Conservation (phyloP, 176 grass and related monocot genomes). For the Microstegium vimineum region DNA sequence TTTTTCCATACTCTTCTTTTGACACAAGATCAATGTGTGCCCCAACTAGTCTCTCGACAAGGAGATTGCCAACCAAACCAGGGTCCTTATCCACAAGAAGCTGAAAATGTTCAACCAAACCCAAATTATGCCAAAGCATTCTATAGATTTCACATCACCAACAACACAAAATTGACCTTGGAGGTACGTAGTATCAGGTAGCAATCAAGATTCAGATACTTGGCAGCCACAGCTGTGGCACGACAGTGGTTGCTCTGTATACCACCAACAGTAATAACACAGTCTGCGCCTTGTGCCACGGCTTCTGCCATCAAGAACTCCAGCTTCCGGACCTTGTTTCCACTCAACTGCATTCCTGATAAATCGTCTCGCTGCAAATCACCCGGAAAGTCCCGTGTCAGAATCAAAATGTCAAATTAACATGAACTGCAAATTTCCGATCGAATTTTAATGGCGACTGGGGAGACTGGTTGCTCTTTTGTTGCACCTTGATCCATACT, state of each 20-base stretch:
- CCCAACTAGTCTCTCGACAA: slow-evolving; percentile 81
- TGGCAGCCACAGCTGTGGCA: slow-evolving; percentile 78
- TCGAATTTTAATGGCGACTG: background rate
- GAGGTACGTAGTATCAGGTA: slow-evolving; percentile 88
- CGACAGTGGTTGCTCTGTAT: slow-evolving; percentile 97
- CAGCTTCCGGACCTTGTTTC: slow-evolving; percentile 93
- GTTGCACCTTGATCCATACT: slow-evolving; percentile 94
- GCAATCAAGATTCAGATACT: slow-evolving; percentile 89
- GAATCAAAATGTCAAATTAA: background rate
- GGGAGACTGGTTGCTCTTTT: slow-evolving; percentile 37
- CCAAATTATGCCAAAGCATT: slow-evolving; percentile 4
- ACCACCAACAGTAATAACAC: slow-evolving; percentile 85
- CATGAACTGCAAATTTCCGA: background rate
- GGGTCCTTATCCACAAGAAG: slow-evolving; percentile 80
- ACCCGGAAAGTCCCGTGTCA: background rate
- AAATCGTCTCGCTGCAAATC: slow-evolving; percentile 72
- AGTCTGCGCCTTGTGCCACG: slow-evolving; percentile 49
- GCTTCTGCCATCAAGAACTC: slow-evolving; percentile 91
- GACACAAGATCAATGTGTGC: slow-evolving; percentile 93
- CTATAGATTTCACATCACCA: background rate
- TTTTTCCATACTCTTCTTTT: slow-evolving; percentile 87
- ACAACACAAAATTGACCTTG: slow-evolving; percentile 43
- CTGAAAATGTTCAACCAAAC: slow-evolving; percentile 42
- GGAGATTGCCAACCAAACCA: slow-evolving; percentile 90
- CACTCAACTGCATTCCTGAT: slow-evolving; percentile 94